Base-by-base conservation (phyloP, 768 basidiomycete genomes). In the Leccinum uliginosum region DNA sequence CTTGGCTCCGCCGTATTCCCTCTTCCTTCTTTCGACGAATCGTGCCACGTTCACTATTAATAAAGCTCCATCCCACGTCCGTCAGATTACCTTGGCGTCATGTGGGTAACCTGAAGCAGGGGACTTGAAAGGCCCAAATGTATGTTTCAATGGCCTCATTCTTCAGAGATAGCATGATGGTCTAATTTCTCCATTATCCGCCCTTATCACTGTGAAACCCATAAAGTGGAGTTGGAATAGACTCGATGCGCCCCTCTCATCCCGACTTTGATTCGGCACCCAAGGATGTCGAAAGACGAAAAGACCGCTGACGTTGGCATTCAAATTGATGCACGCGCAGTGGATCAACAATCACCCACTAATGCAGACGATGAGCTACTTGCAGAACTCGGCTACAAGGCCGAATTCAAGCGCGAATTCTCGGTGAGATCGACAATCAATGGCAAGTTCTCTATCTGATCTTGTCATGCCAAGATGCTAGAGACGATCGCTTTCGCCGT, bases 321-420 rank as follows among this genome's bases (percentile, higher is more conserved):
- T 38, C 35, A 38, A 38, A n/a, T 62, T 17, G 38, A 66, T 34
- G 54, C 60, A n/a, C 19, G 50, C 47, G 48, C 40, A 14, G 51
- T 59, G n/a, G 45, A 58, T 19, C 55, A 55, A 27, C 52, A 52
- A 12, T 53, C 71, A 23, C 60, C 64, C 6, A 73, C 64, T 4
- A 73, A 77, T 61, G 76, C 75, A 15, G 86, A 89, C 64, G 76
- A 87, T 67, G 74, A 65, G 4, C 73, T 79, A 45, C 80, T 89
- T 24, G 87, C 85, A 11, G 72, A 80, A 59, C 79, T 89, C 30
- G 87, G 87, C 6, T 89, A 89, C 67, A 86, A 78, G 73, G 76
- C 78, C 65, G 85, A 87, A 70, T 88, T 89, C 72, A 84, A 76
- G 65, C 83, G 87, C 51, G 84, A 89, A 68, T 89, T 89, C 66